Evolutionary conservation across 805 yeast genomes (phyloP), one percentile per base, ranked within the genome.

Genomic region (Kuraishia cidri): DNA sequence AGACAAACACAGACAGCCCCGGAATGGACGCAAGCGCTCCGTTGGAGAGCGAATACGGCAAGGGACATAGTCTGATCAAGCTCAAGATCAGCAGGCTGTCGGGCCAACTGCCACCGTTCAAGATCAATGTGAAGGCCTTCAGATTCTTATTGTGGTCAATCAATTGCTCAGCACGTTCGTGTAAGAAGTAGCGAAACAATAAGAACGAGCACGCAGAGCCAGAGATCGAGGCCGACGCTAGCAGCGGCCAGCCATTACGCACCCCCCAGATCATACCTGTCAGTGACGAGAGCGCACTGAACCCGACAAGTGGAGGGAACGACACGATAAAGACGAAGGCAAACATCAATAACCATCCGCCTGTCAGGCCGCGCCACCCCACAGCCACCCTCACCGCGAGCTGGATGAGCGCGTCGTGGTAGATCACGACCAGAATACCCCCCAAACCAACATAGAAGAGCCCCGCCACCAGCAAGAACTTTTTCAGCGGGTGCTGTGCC

Each of bases 21-120:
- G 94, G 95, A 10, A 90, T 72, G 2, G 94, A 79, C 7, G 95
- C 92, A 42, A 92, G 64, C 0, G 95, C 97, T 4, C 96, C 97
- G 47, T 90, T 90, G 0, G 92, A 79, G 21, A 90, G 60, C 3
- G 96, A 86, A 51, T 87, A 92, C 0, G 97, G 97, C 46, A 90
- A 69, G 1, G 98, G 98, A 44, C 96, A 86, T 36, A 90, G 54
- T 35, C 97, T 64, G 19, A 90, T 68, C 48, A 90, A 62, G 33
- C 81, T 71, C 33, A 90, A 55, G 16, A 92, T 56, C 41, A 76
- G 52, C 36, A 87, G 68, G 37, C 76, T 72, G 42, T 80, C 79
- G 35, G 73, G 71, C 28, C 43, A 50, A 5, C 21, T 24, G 20
- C 49, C 47, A 37, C 85, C 94, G 43, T 69, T 75, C 37, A 90